Evolutionary conservation across 257 asterid species (phyloP).

Genomic region (Lantana camara): DNA sequence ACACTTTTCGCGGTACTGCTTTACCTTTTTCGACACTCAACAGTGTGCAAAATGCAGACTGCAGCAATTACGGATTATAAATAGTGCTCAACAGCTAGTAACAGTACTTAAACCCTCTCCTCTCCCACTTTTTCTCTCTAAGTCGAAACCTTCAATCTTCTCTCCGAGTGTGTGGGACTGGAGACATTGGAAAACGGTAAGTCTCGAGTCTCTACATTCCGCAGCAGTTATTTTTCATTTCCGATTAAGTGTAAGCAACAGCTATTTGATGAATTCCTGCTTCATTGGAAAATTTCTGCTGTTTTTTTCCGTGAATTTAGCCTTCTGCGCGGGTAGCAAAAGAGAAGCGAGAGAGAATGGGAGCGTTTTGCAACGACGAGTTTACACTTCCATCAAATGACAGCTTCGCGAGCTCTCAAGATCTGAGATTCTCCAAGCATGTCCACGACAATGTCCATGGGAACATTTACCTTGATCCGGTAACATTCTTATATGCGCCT

Average conservation of each 20-base stretch:
- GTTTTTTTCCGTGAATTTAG: conserved; percentile 10
- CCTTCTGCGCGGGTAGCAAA: conserved; percentile 13
- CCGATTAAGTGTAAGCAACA: background rate
- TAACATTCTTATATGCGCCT: conserved; percentile 14
- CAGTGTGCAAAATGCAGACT: too few species aligned
- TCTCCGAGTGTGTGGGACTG: background rate
- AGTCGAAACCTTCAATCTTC: background rate
- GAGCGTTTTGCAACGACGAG: conserved; percentile 46
- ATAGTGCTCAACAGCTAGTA: background rate
- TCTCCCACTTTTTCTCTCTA: too few species aligned
- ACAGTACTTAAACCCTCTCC: conserved; percentile 26
- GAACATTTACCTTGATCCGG: conserved; percentile 78
- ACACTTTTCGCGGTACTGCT: background rate
- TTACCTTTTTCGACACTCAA: conserved; percentile 8
- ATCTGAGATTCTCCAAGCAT: conserved; percentile 65
- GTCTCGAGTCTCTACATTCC: conserved; percentile 15
- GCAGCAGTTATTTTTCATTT: conserved; percentile 9
- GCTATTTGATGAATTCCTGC: conserved; percentile 16
- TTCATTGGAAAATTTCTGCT: background rate
- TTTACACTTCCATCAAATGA: conserved; percentile 34
- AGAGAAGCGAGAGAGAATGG: conserved; percentile 46
- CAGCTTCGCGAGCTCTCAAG: conserved; percentile 48
- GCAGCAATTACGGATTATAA: background rate
- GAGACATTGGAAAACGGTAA: conserved; percentile 29
- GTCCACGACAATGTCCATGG: conserved; percentile 91